These are phyloP conservation scores for Ananas comosus DNA, from an alignment of 176 grass and related monocot species.

Conservation along the genomic window DNA sequence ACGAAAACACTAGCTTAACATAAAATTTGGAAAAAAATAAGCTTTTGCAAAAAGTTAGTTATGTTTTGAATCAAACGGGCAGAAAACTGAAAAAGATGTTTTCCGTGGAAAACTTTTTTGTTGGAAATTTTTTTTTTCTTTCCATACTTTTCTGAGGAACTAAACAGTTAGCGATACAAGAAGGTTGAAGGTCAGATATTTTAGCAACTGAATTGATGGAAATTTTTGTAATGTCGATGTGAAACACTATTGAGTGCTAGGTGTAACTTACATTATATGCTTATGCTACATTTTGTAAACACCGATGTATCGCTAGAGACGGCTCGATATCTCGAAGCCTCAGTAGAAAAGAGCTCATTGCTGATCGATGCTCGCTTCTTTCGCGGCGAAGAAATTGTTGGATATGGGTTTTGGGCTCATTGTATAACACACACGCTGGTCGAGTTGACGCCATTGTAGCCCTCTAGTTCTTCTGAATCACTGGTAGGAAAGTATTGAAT, in stretches of 20 bases:
- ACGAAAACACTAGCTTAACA: too few relatives aligned
- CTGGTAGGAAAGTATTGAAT: slow-evolving; percentile 20
- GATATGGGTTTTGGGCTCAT: slow-evolving; percentile 25
- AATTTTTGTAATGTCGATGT: background rate
- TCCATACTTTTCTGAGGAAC: too few relatives aligned
- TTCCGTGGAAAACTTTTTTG: too few relatives aligned
- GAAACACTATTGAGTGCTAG: background rate
- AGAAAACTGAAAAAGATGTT: too few relatives aligned
- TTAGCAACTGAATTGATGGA: background rate
- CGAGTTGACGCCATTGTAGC: slow-evolving; percentile 13
- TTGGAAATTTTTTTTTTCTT: too few relatives aligned
- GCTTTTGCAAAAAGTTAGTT: too few relatives aligned
- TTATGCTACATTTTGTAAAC: background rate
- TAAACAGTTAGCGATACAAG: too few relatives aligned
- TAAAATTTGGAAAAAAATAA: too few relatives aligned
- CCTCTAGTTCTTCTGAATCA: slow-evolving; percentile 31
- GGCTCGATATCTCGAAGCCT: background rate
- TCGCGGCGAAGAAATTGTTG: background rate
- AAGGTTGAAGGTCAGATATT: too few relatives aligned
- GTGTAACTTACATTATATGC: background rate
- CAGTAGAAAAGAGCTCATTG: background rate
- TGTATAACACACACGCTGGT: slow-evolving; percentile 35
- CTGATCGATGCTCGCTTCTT: background rate
- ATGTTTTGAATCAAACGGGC: too few relatives aligned
- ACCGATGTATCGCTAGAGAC: background rate